phyloP scores from a whole-genome alignment of 345 rosid species.

The Geranium rotundifolium region DNA sequence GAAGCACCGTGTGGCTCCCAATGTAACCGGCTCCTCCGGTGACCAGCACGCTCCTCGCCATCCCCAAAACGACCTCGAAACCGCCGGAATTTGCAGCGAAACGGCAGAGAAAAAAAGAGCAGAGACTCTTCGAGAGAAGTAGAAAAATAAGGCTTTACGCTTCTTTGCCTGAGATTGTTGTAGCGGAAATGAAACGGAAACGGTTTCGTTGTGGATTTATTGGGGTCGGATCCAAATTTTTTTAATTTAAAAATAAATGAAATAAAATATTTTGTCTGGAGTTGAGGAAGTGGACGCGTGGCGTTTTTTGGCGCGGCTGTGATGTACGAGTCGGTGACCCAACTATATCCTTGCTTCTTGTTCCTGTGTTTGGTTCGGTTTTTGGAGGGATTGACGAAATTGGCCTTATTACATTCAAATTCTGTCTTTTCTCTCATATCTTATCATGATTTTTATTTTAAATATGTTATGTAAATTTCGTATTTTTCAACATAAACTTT shows the following conservation, averaged over 20 bases:
- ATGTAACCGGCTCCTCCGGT: conserved; percentile 99
- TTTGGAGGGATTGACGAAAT: background rate
- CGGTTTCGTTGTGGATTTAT: background rate
- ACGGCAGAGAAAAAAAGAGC: background rate
- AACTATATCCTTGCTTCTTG: background rate
- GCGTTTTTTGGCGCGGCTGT: background rate
- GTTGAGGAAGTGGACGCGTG: background rate
- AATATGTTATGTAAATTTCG: too few species aligned
- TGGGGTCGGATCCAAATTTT: background rate
- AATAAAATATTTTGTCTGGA: background rate
- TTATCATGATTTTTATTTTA: background rate
- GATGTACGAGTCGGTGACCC: background rate
- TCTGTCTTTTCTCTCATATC: too few species aligned
- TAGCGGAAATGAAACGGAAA: background rate
- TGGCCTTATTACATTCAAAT: background rate
- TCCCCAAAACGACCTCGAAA: conserved; percentile 7
- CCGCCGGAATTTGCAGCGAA: background rate
- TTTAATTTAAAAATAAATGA: too few species aligned
- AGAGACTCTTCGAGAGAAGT: background rate
- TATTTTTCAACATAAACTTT: too few species aligned
- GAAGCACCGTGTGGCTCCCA: conserved; percentile 94
- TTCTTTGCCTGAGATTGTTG: background rate
- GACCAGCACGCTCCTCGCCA: conserved; percentile 49
- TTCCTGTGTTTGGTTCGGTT: background rate
- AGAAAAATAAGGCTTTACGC: background rate